These are phyloP conservation scores for Geranomyces michiganensis DNA, from an alignment of 192 early-diverging fungal genomes.

Conservation along the genomic window DNA sequence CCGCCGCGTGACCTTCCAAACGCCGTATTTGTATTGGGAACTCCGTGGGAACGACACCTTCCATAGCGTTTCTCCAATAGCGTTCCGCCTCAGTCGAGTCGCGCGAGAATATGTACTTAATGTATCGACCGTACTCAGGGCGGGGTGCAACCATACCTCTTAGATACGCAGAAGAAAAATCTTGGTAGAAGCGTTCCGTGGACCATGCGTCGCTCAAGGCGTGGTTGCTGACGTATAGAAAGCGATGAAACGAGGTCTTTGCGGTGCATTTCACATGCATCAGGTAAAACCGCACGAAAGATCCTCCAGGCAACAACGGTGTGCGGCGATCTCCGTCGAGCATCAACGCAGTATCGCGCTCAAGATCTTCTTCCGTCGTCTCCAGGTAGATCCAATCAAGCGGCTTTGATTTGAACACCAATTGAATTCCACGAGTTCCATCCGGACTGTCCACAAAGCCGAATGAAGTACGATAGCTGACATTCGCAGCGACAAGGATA, in stretches of 20 bases:
- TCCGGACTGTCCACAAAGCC: too few relatives aligned
- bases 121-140: conserved; percentile 5
- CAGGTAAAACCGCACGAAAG: not conserved
- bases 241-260: too few relatives aligned
- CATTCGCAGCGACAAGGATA: not conserved
- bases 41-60: too few relatives aligned
- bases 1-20: too few relatives aligned
- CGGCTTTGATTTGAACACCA: conserved; percentile 6
- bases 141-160: not conserved
- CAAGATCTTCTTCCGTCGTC: not conserved
- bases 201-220: conserved; percentile 39
- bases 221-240: too few relatives aligned
- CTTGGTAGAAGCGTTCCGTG: conserved; percentile 14
- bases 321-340: not conserved
- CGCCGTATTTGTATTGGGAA: not conserved
- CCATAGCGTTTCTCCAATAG: too few relatives aligned
- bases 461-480: conserved; percentile 32
- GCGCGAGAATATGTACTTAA: not conserved
- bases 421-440: conserved; percentile 8
- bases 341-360: not conserved
- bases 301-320: not conserved
- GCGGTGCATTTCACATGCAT: too few relatives aligned
- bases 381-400: not conserved
- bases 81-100: not conserved
- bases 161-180: not conserved